Percentiles rank a stretch among this genome's conserved stretches.
Evolutionary conservation across 768 basidiomycete species (phyloP).

Genomic region (Brasilioporus rufonigricans): DNA sequence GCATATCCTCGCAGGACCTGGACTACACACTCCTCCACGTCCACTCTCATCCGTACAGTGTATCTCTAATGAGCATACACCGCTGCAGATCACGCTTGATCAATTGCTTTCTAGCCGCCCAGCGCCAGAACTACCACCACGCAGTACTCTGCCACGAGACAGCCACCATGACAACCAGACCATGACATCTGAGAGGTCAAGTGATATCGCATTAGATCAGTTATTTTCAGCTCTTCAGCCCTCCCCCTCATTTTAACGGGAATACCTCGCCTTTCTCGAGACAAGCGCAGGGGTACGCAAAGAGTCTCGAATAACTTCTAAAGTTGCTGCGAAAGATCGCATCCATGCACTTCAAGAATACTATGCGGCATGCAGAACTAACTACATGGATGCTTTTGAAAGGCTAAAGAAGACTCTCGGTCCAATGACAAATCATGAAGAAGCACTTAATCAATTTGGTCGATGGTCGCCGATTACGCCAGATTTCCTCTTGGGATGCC

Average conservation of each 20-base stretch:
- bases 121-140: neutral
- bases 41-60: too few relatives aligned
- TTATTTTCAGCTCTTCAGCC: neutral
- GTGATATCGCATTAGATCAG: neutral
- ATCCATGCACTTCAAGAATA: neutral
- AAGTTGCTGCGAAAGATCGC: too few relatives aligned
- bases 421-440: neutral
- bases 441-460: neutral
- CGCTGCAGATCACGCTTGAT: neutral
- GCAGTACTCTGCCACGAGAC: neutral
- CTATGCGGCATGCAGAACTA: neutral
- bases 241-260: neutral
- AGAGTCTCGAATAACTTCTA: neutral
- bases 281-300: neutral
- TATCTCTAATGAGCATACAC: too few relatives aligned
- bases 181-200: neutral
- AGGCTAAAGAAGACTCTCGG: neutral
- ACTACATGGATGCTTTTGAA: neutral
- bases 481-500: neutral
- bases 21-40: too few relatives aligned
- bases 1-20: too few relatives aligned
- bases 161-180: neutral
- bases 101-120: neutral
- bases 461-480: neutral
- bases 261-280: neutral